A percentile compares a stretch with the other conserved stretches of the same genome.
phyloP scores from a whole-genome alignment of 1,284 basidiomycete genomes.

The Leccinum huronense region DNA sequence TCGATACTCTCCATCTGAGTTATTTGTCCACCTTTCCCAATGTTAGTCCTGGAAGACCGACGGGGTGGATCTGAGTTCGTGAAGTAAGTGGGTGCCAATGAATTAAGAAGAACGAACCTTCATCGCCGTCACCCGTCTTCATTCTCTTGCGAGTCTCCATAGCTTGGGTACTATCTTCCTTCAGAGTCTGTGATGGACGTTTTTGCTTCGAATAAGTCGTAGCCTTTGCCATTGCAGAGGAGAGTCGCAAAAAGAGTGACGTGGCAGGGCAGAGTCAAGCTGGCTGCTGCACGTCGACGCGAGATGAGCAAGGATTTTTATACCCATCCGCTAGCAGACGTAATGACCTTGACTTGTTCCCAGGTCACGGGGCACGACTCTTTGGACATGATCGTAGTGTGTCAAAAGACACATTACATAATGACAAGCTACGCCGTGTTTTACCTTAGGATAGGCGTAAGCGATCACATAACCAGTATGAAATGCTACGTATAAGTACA shows the following conservation, averaged over 20 bases:
- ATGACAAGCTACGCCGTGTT: too few relatives aligned
- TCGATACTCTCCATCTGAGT: not conserved
- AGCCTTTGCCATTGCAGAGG: not conserved
- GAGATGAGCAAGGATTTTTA: too few relatives aligned
- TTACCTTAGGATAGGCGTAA: too few relatives aligned
- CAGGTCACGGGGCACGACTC: too few relatives aligned
- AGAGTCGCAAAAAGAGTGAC: not conserved
- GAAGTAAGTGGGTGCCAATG: not conserved
- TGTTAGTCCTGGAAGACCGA: not conserved
- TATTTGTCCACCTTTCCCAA: not conserved
- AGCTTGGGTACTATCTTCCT: not conserved
- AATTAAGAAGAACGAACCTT: not conserved
- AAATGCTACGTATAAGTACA: too few relatives aligned
- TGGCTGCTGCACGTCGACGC: too few relatives aligned
- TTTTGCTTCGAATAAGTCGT: not conserved
- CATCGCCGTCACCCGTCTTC: not conserved
- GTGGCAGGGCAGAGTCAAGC: not conserved
- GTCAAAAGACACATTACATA: too few relatives aligned
- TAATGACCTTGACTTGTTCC: too few relatives aligned
- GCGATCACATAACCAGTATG: too few relatives aligned
- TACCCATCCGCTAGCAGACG: too few relatives aligned
- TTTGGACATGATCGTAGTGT: too few relatives aligned
- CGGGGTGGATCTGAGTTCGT: not conserved
- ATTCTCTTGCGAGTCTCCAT: not conserved
- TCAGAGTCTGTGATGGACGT: not conserved